phyloP scores from a whole-genome alignment of 106 monocot genomes.

The Narthecium ossifragum region DNA sequence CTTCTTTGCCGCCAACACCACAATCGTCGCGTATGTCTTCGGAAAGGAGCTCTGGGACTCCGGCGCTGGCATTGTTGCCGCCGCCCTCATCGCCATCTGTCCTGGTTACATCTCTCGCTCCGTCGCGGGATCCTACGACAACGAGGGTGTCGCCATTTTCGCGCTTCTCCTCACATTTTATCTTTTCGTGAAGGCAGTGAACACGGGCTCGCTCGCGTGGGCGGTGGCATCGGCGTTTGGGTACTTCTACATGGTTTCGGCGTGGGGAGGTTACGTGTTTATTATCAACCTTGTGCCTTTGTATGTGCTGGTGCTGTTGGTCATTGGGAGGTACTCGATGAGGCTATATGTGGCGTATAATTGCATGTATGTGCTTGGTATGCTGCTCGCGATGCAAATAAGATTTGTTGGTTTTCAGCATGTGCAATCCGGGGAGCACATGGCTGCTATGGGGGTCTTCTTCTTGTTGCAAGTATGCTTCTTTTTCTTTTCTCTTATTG shows the following conservation, averaged over 20 bases:
- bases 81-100: conserved; percentile 63
- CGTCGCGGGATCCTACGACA: conserved; percentile 72
- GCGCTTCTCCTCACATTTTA: conserved; percentile 69
- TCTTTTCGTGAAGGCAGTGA: conserved; percentile 69
- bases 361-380: conserved; percentile 66
- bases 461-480: conserved; percentile 68
- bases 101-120: conserved; percentile 78
- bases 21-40: conserved; percentile 68
- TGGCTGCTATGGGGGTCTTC: conserved; percentile 79
- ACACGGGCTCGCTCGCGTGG: conserved; percentile 62
- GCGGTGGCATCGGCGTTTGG: conserved; percentile 59
- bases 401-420: conserved; percentile 80
- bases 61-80: conserved; percentile 62
- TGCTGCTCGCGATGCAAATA: conserved; percentile 80
- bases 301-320: conserved; percentile 64
- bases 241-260: conserved; percentile 85
- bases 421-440: conserved; percentile 84
- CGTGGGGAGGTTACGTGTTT: conserved; percentile 82
- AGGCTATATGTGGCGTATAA: conserved; percentile 72
- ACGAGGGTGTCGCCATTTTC: conserved; percentile 76
- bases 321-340: conserved; percentile 77
- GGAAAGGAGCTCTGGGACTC: conserved; percentile 70
- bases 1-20: conserved; percentile 75
- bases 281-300: conserved; percentile 69
- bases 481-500: background rate